Percentiles rank a stretch among this genome's conserved stretches.
Evolutionary conservation across 2,329 filamentous ascomycete genomes (phyloP).

Genomic region (Aureobasidium namibiae): DNA sequence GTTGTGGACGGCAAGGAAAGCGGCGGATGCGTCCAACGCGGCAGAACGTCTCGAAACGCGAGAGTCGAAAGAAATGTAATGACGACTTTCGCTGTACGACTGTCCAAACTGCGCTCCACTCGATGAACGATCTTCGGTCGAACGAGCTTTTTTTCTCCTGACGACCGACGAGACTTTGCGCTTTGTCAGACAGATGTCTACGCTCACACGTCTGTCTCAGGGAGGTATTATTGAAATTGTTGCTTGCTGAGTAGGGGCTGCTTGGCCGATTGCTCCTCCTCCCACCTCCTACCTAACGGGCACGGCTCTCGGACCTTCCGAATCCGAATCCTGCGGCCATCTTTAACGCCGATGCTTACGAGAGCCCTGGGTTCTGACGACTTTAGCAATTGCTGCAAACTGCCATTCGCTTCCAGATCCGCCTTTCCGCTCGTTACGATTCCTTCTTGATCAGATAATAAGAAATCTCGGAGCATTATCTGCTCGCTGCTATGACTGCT

Average conservation of each 20-base stretch:
- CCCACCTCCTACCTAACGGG: background rate
- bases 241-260: background rate
- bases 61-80: slow-evolving; percentile 4
- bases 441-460: background rate
- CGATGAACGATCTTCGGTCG: background rate
- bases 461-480: background rate
- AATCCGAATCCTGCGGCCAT: background rate
- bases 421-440: background rate
- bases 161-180: background rate
- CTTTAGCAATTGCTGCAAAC: background rate
- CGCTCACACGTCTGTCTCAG: background rate
- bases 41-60: background rate
- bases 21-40: background rate
- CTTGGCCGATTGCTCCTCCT: background rate
- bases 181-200: background rate
- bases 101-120: background rate
- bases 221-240: background rate
- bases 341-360: slow-evolving; percentile 4
- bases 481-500: background rate
- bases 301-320: background rate
- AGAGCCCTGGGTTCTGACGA: background rate
- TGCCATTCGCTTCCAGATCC: background rate
- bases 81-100: background rate
- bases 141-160: background rate
- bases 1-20: background rate